Evolutionary conservation across 2,329 filamentous ascomycete genomes (phyloP).

Genomic region (Aspergillus ustus): DNA sequence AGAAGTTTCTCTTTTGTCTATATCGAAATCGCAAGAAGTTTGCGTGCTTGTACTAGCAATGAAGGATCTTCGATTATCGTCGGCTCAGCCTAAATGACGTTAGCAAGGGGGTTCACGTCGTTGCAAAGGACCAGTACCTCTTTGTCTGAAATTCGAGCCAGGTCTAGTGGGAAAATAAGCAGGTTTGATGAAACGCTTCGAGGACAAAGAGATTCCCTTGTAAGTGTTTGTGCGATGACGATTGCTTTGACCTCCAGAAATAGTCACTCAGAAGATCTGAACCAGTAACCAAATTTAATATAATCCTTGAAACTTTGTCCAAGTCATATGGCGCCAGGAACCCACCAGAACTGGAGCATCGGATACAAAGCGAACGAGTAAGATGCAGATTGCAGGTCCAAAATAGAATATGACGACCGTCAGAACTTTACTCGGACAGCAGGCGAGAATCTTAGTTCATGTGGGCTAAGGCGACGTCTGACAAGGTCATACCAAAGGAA

Average conservation of each 20-base stretch:
- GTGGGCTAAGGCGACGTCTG: neutral
- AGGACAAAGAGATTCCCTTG: slow-evolving; percentile 1
- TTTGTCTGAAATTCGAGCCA: neutral
- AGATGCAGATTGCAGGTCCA: neutral
- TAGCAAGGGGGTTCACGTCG: neutral
- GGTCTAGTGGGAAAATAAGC: neutral
- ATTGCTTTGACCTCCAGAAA: slow-evolving; percentile 1
- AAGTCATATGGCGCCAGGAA: neutral
- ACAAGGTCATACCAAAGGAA: neutral
- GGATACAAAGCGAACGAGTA: neutral
- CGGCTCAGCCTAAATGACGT: neutral
- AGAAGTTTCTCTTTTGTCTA: neutral
- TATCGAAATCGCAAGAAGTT: neutral
- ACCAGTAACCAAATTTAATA: neutral
- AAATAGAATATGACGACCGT: slow-evolving; percentile 7
- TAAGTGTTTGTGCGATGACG: neutral
- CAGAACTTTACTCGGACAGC: slow-evolving; percentile 5
- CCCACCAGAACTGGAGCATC: neutral
- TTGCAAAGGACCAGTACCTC: neutral
- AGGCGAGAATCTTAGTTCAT: neutral
- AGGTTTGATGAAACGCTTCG: neutral
- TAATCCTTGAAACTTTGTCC: neutral
- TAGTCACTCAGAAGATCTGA: neutral
- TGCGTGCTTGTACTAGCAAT: neutral
- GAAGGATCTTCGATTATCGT: neutral